Conservation (phyloP, 1,284 basidiomycete genomes). For the Cutaneotrichosporon mucoides region DNA sequence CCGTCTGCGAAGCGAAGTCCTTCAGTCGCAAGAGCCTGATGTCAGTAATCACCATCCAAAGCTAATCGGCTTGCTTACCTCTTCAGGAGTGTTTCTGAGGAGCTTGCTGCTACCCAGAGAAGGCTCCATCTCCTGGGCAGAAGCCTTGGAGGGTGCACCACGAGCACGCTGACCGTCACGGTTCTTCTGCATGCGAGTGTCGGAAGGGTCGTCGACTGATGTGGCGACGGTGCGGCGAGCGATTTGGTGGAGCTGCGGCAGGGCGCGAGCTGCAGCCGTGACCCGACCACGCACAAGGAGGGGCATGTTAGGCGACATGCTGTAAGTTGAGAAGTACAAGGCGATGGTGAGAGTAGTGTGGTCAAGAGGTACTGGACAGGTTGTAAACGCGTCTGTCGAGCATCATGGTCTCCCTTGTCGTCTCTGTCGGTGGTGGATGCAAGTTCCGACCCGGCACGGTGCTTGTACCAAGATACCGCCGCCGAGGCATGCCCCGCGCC, state of each 20-base stretch:
- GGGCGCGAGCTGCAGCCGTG: background rate
- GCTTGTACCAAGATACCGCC: no score
- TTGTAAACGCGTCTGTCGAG: no score
- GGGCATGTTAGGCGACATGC: slow-evolving; percentile 3
- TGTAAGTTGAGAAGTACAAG: background rate
- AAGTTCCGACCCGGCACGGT: no score
- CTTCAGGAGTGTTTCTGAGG: slow-evolving; percentile 22
- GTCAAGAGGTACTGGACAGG: no score
- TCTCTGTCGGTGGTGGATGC: no score
- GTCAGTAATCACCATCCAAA: no score
- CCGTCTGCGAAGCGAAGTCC: slow-evolving; percentile 68
- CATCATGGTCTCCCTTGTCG: no score
- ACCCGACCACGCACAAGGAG: background rate
- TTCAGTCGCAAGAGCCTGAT: slow-evolving; percentile 62
- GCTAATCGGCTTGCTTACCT: slow-evolving; percentile 17
- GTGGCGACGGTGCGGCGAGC: slow-evolving; percentile 6
- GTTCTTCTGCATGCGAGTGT: background rate
- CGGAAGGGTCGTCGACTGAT: slow-evolving; percentile 15
- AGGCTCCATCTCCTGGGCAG: slow-evolving; percentile 26
- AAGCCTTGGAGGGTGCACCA: background rate
- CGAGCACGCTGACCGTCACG: slow-evolving; percentile 12
- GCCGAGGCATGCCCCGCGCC: no score
- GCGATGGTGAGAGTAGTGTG: no score
- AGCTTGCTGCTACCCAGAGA: slow-evolving; percentile 35
- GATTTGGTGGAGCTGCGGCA: background rate